Conservation (phyloP, 768 basidiomycete genomes). For the Ephemerocybe angulata region DNA sequence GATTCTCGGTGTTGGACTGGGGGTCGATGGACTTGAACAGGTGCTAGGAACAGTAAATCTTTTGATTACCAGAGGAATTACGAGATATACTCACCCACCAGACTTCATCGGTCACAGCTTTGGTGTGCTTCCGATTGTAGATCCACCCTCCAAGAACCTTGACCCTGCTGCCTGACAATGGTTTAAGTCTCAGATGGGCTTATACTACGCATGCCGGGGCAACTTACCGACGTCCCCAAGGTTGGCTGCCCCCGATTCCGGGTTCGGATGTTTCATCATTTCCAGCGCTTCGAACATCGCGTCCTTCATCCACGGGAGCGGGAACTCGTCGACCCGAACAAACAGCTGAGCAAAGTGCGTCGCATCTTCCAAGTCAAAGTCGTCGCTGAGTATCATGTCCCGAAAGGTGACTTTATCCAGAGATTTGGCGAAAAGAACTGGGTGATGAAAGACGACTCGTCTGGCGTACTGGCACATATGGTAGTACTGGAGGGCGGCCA, state of each 20-base stretch:
- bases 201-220: too few species aligned
- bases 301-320: slow-evolving; percentile 26
- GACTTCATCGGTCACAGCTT: slow-evolving; percentile 23
- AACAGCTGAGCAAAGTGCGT: neutral
- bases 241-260: neutral
- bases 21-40: slow-evolving; percentile 8
- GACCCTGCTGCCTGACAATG: slow-evolving; percentile 14
- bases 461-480: slow-evolving; percentile 22
- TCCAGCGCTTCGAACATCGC: slow-evolving; percentile 19
- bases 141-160: slow-evolving; percentile 29
- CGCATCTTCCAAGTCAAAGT: slow-evolving; percentile 24
- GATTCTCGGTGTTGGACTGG: slow-evolving; percentile 23
- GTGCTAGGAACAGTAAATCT: neutral
- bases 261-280: neutral
- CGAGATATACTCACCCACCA: slow-evolving; percentile 26
- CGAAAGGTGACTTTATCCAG: slow-evolving; percentile 28
- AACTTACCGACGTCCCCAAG: slow-evolving; percentile 2
- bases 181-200: neutral
- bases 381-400: slow-evolving; percentile 29
- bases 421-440: slow-evolving; percentile 23
- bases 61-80: neutral
- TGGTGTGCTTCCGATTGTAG: slow-evolving; percentile 20
- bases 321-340: slow-evolving; percentile 13
- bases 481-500: neutral
- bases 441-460: slow-evolving; percentile 27